Conservation (phyloP, 805 yeast species). For the Suhomyces sp. region DNA sequence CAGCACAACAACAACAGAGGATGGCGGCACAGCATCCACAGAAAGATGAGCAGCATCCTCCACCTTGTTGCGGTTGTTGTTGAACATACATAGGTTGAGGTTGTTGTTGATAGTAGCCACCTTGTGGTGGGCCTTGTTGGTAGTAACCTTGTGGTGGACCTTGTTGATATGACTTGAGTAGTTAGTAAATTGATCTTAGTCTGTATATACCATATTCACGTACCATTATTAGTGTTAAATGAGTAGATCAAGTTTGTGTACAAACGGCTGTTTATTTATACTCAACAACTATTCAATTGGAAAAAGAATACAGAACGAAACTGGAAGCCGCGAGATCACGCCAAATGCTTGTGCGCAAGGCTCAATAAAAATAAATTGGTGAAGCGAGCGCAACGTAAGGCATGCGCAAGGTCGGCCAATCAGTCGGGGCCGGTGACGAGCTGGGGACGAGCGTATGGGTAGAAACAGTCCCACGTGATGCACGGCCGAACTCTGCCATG, state of each 20-base stretch:
- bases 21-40: constrained; percentile 16
- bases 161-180: constrained; percentile 15
- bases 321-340: not conserved
- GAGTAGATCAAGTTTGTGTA: not conserved
- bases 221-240: not conserved
- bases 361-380: not conserved
- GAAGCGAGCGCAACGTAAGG: not conserved
- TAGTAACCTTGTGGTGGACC: constrained; percentile 23
- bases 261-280: constrained; percentile 1
- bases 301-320: not conserved
- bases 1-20: constrained; percentile 17
- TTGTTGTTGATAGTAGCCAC: constrained; percentile 30
- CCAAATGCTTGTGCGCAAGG: not conserved
- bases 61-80: constrained; percentile 21
- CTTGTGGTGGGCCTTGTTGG: constrained; percentile 25
- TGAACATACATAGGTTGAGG: constrained; percentile 33
- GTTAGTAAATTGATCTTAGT: not conserved
- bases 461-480: not conserved
- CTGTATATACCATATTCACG: not conserved
- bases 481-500: not conserved
- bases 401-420: not conserved
- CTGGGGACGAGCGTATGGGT: not conserved
- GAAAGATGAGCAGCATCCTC: constrained; percentile 19
- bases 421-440: not conserved
- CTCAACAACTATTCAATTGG: not conserved